These are phyloP conservation scores for Verticillium longisporum DNA, from an alignment of 2,329 filamentous ascomycete genomes.

Conservation along the genomic window DNA sequence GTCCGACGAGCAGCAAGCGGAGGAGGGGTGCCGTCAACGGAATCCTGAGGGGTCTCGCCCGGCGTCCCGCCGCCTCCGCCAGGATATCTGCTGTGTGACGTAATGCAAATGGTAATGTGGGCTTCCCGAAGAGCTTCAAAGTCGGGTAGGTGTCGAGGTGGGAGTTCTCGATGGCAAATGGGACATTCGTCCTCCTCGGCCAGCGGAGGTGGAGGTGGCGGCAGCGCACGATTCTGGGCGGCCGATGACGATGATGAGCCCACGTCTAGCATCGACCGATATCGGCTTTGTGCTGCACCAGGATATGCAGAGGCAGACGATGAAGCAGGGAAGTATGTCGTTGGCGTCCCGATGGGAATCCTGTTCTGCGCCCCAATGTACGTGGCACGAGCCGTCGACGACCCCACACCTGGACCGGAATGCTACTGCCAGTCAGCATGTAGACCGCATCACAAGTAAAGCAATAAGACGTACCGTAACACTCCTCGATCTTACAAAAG, in stretches of 20 bases:
- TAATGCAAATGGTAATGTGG: conserved; percentile 54
- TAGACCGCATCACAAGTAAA: background rate
- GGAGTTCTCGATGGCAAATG: conserved; percentile 66
- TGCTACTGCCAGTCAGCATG: conserved; percentile 13
- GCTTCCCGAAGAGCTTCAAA: conserved; percentile 48
- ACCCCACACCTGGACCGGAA: conserved; percentile 13
- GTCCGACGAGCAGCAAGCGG: conserved; percentile 37
- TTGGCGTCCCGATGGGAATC: conserved; percentile 32
- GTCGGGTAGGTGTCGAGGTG: conserved; percentile 45
- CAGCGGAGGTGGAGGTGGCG: conserved; percentile 41
- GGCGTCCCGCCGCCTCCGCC: conserved; percentile 19
- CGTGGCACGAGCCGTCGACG: conserved; percentile 18
- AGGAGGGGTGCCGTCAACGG: conserved; percentile 17
- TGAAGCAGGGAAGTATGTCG: conserved; percentile 22
- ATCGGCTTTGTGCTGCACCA: conserved; percentile 10
- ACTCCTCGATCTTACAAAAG: conserved; percentile 17
- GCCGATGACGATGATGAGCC: conserved; percentile 26
- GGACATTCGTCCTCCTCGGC: conserved; percentile 75
- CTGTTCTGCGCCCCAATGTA: conserved; percentile 29
- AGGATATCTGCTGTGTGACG: conserved; percentile 44
- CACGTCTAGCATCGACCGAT: conserved; percentile 24
- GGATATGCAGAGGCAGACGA: conserved; percentile 13
- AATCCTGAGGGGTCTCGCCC: conserved; percentile 1
- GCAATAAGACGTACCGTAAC: conserved; percentile 2
- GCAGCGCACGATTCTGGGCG: conserved; percentile 29